Evolutionary conservation across 129 eudicot genomes (phyloP), one percentile per base, ranked within the genome.

Genomic region (Artemisia annua): DNA sequence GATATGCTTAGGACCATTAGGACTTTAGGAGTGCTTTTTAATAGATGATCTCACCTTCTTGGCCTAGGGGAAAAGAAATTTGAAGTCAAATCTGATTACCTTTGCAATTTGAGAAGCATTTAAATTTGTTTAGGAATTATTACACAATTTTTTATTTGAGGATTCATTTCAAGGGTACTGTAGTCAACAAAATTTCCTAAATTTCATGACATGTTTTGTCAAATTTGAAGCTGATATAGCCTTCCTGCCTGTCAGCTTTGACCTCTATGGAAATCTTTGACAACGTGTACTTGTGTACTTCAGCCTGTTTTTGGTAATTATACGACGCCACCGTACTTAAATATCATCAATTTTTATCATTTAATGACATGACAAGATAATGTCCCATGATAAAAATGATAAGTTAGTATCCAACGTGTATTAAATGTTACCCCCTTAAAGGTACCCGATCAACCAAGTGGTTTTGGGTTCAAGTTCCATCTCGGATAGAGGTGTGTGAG

Each of bases 101-200:
- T 20, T 55, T 71, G 12, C 30, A 63, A 32, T 30, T 9, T 55
- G 13, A 17, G 17, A 64, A 48, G 63, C 30, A 62, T 20, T 19
- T 61, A 16, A 60, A 48, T 52, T 73, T 48, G 53, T 19, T 46
- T 30, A 49, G 28, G 63, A 71, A 56, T 56, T 30, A 39, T 44
- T 2, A 16, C 32, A 17, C 52, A 70, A n/a, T 18, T 71, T 43
- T 19, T 3, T 71, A 7, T 55, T 17, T 6, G 52, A 39, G 24
- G 35, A 20, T 44, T 71, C 44, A 17, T 63, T 1, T 39, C 28
- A 39, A 35, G 12, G 20, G 67, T 53, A 51, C 63, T 69, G 51
- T 15, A 69, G 74, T 69, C 50, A 30, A 69, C 20, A 16, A 30
- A 19, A 48, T 67, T 24, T 58, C n/a, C 17, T 66, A 44, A 48